These are phyloP conservation scores for Hemisphaericaspora xylofermentans DNA, from an alignment of 1,139 yeast genomes.

Conservation along the genomic window DNA sequence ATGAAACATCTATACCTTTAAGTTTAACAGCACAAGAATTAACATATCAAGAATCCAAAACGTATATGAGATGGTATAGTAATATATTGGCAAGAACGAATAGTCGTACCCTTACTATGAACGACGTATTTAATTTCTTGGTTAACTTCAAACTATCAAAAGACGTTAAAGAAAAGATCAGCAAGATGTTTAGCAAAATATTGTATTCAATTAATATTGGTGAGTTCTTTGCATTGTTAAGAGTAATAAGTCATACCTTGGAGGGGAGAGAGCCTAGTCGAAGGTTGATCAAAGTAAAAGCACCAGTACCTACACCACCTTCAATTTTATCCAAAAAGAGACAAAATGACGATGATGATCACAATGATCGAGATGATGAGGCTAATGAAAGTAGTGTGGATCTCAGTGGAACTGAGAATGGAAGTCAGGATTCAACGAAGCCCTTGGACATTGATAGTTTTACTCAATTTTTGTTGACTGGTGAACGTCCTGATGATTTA, in stretches of 20 bases:
- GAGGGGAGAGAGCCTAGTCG: slow-evolving; percentile 51
- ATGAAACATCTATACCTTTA: slow-evolving; percentile 44
- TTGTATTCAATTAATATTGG: slow-evolving; percentile 61
- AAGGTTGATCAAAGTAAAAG: slow-evolving; percentile 46
- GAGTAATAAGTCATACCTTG: slow-evolving; percentile 61
- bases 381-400: background rate
- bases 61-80: slow-evolving; percentile 77
- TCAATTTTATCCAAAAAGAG: slow-evolving; percentile 63
- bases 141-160: slow-evolving; percentile 56
- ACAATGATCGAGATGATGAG: slow-evolving; percentile 16
- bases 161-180: slow-evolving; percentile 42
- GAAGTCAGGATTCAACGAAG: slow-evolving; percentile 13
- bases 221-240: slow-evolving; percentile 69
- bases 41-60: slow-evolving; percentile 62
- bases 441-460: slow-evolving; percentile 70
- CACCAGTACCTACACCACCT: slow-evolving; percentile 67
- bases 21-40: slow-evolving; percentile 62
- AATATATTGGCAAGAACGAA: slow-evolving; percentile 61
- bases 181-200: slow-evolving; percentile 51
- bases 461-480: slow-evolving; percentile 72
- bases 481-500: slow-evolving; percentile 56
- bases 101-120: slow-evolving; percentile 54
- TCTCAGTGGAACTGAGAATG: slow-evolving; percentile 4
- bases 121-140: slow-evolving; percentile 64
- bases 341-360: slow-evolving; percentile 43